These are phyloP conservation scores for Akanthomyces lecanii DNA, from an alignment of 2,329 filamentous ascomycete genomes.

Conservation along the genomic window DNA sequence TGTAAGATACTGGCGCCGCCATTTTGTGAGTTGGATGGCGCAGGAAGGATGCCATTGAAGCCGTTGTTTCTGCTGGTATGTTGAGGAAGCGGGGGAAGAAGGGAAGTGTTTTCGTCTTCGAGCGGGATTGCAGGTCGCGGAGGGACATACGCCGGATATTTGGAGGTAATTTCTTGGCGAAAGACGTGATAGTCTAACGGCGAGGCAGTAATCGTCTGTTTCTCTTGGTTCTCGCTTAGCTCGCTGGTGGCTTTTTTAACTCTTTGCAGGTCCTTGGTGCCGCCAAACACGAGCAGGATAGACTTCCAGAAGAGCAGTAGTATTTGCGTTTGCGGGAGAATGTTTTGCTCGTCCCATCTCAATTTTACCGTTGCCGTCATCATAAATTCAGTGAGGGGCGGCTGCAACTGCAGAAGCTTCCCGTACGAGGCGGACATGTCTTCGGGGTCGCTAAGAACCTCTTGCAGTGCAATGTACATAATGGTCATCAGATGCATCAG, in stretches of 20 bases:
- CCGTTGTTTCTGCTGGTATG: conserved; percentile 61
- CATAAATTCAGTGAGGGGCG: conserved; percentile 67
- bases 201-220: conserved; percentile 84
- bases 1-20: conserved; percentile 78
- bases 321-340: conserved; percentile 62
- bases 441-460: conserved; percentile 48
- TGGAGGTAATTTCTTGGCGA: conserved; percentile 92
- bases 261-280: conserved; percentile 65
- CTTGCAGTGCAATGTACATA: conserved; percentile 57
- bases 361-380: conserved; percentile 64
- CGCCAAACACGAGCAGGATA: conserved; percentile 79
- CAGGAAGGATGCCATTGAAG: conserved; percentile 58
- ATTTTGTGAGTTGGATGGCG: conserved; percentile 48
- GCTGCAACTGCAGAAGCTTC: conserved; percentile 55
- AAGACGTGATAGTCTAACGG: conserved; percentile 96
- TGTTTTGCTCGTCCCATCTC: conserved; percentile 66
- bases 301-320: conserved; percentile 90
- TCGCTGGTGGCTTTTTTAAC: conserved; percentile 71
- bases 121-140: conserved; percentile 78
- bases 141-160: conserved; percentile 94
- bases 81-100: conserved; percentile 79
- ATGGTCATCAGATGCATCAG: conserved; percentile 60
- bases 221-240: conserved; percentile 56
- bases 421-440: conserved; percentile 43
- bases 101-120: conserved; percentile 85